Base-by-base conservation (phyloP, 495 filamentous ascomycete genomes). In the Cairneyella variabilis region DNA sequence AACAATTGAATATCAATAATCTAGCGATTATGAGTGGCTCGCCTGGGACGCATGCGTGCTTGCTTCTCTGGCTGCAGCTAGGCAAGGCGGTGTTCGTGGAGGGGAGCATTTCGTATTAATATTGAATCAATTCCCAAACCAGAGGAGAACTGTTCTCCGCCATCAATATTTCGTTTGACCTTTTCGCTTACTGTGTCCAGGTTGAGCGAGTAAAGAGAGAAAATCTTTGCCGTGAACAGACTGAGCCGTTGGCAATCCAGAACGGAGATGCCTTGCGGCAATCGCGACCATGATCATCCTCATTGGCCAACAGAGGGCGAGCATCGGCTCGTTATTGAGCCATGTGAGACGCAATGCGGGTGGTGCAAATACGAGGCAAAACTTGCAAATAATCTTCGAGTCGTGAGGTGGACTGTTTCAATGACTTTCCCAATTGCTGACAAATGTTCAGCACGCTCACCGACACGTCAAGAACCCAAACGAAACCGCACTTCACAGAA, bases 111-210 rank as follows among this genome's bases (percentile, higher is more conserved):
- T 21, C 12, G 3, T 41, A 41, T 41, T 18, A 21, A 41, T 41
- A 41, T 21, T 41, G 38, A 20, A 41, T 41, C 38, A 41, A 41
- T 41, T 41, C 38, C 38, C 38, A 9, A n/a, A n/a, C n/a, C n/a
- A n/a, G n/a, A n/a, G n/a, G n/a, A n/a, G n/a, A n/a, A n/a, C n/a
- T 12, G 7, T 18, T 20, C n/a, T 18, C 3, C 17, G 3, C 3
- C 2, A 8, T 21, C 14, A 21, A 20, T 14, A 41, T 41, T 16
- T 3, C 38, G 30, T 14, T 7, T 7, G 14, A 34, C 18, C n/a
- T 8, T 20, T 18, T 18, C 38, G n/a, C n/a, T 41, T 5, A 41
- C 14, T 5, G 18, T 41, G 38, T 6, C n/a, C n/a, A 9, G n/a
- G 6, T 5, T 10, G 36, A 16, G 12, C 18, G n/a, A 16, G 14